Base-by-base conservation (phyloP, 1,284 basidiomycete genomes). In the Exobasidium cylindrosporum region DNA sequence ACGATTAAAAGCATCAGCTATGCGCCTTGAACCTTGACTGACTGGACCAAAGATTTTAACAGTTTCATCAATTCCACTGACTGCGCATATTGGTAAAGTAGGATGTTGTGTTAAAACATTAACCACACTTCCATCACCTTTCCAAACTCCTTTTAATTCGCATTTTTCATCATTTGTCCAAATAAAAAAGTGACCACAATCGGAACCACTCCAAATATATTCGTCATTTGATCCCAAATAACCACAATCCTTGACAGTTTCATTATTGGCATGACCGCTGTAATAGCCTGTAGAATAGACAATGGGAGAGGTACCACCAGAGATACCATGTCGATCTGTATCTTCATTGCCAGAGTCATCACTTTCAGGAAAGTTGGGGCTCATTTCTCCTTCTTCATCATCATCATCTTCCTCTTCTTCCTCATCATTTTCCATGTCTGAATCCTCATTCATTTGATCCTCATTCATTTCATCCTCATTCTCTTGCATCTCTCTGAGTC, bases 171-270 rank as follows among this genome's bases (percentile, higher is more conserved):
- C 53, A 47, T 60, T 69, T 57, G 64, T 53, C 67, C 68, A 97
- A 10, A 93, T 83, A 79, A 96, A 85, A 65, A 82, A 83, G 66
- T 83, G 83, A 3, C 84, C 93, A 74, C 94, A 92, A 76, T 97
- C 93, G 0, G 88, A 91, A 3, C 93, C 93, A n/a, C 89, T 91
- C 6, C 86, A 83, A 32, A 96, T 85, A 64, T 85, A 89, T 77
- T 92, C 87, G 64, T 92, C 89, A 40, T 82, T 80, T 3, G 87
- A 86, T 0, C 91, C 91, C 35, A 92, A 81, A 75, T 91, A 94
- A 77, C 91, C 92, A 68, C 90, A 92, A 79, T 96, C 93, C 81
- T 96, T 97, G 60, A 94, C 86, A 0, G 93, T 97, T 68, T 88
- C 87, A 2, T 88, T 83, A 79, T 96, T 97, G 65, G 87, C 86